These are phyloP conservation scores for Medakamo hakoo DNA, from an alignment of 139 green algal species.

Conservation along the genomic window DNA sequence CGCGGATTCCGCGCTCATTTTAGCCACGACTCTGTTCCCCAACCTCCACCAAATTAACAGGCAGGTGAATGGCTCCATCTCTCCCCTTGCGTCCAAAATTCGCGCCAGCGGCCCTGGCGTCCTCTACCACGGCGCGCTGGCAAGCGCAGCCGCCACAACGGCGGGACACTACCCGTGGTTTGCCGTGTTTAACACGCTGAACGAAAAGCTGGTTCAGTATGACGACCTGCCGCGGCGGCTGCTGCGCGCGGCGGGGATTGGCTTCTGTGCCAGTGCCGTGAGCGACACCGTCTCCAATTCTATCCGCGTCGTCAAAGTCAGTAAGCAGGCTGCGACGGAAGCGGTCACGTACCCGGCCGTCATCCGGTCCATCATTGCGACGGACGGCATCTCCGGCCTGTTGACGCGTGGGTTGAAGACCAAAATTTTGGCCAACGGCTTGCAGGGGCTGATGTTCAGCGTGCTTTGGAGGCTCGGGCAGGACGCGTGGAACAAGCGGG, in stretches of 20 bases:
- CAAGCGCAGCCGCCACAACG: conserved; percentile 63
- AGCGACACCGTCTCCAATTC: conserved; percentile 77
- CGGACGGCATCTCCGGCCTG: conserved; percentile 66
- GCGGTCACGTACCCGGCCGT: conserved; percentile 56
- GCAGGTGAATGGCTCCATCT: conserved; percentile 53
- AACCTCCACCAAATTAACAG: too few relatives aligned
- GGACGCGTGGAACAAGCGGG: conserved; percentile 31
- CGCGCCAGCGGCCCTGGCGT: conserved; percentile 46
- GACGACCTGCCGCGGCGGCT: conserved; percentile 48
- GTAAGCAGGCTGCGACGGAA: conserved; percentile 61
- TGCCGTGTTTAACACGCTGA: conserved; percentile 41
- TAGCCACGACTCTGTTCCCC: too few relatives aligned
- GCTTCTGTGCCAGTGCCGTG: conserved; percentile 61
- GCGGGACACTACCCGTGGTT: conserved; percentile 83
- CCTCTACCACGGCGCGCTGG: conserved; percentile 72
- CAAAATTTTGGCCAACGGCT: conserved; percentile 66
- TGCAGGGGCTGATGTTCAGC: conserved; percentile 55
- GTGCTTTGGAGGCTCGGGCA: conserved; percentile 68
- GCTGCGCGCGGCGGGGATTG: conserved; percentile 64
- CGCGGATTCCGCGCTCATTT: neutral
- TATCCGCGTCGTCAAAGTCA: conserved; percentile 82
- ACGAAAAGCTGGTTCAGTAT: conserved; percentile 20
- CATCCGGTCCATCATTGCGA: conserved; percentile 44
- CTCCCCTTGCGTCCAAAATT: conserved; percentile 50
- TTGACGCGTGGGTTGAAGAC: conserved; percentile 68